Conservation (phyloP, 176 grass and related monocot species). For the Typha latifolia region DNA sequence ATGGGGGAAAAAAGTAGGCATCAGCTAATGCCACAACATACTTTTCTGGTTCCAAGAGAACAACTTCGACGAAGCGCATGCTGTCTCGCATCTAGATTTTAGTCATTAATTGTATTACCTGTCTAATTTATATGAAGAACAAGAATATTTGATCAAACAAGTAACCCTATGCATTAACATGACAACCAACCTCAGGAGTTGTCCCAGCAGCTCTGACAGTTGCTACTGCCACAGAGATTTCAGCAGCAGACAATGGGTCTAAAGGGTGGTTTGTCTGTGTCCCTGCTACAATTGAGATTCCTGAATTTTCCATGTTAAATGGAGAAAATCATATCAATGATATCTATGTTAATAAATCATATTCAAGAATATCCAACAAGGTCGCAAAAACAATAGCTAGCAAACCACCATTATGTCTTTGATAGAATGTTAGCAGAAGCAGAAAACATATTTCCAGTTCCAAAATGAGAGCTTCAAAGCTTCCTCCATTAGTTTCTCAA, state of each 20-base stretch:
- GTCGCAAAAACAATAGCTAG: no score
- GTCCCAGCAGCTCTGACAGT: constrained; percentile 91
- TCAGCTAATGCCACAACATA: constrained; percentile 93
- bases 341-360: no score
- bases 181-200: constrained; percentile 74
- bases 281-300: constrained; percentile 83
- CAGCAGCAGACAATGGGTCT: constrained; percentile 94
- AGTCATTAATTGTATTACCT: constrained; percentile 6
- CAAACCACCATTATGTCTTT: no score
- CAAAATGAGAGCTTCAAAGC: no score
- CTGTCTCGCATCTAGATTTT: constrained; percentile 67
- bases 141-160: background rate
- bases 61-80: constrained; percentile 98
- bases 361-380: no score
- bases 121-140: background rate
- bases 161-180: background rate
- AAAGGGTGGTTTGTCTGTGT: constrained; percentile 88
- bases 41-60: constrained; percentile 94
- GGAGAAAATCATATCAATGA: no score
- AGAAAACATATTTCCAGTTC: no score
- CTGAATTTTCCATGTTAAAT: constrained; percentile 29
- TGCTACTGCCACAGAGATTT: constrained; percentile 95
- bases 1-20: constrained; percentile 97
- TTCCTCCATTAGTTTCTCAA: no score
- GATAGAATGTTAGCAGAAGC: no score